Evolutionary conservation across 208 protist species (phyloP).

Genomic region (Herpetomonas samuelpessoai): DNA sequence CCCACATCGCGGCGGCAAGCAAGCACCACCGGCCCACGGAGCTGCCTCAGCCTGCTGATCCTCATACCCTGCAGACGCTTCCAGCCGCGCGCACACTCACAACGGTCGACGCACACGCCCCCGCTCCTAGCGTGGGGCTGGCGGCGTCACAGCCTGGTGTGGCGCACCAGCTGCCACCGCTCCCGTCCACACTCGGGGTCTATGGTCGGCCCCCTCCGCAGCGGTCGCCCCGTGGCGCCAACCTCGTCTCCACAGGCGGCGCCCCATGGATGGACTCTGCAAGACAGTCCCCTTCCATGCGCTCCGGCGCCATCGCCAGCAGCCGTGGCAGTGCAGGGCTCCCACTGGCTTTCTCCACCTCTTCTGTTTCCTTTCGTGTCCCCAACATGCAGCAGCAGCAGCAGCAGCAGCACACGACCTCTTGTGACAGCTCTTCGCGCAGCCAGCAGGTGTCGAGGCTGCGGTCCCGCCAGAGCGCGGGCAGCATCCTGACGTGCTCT

Average conservation of each 20-base stretch:
- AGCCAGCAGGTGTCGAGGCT: too few relatives aligned
- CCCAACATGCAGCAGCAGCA: too few relatives aligned
- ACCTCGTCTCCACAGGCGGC: neutral
- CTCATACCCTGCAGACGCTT: too few relatives aligned
- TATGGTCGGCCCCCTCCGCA: neutral
- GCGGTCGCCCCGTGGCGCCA: neutral
- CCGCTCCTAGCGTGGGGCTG: too few relatives aligned
- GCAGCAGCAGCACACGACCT: too few relatives aligned
- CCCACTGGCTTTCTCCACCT: neutral
- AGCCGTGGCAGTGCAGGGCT: neutral
- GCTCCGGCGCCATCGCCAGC: neutral
- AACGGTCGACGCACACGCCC: too few relatives aligned
- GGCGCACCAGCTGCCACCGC: neutral
- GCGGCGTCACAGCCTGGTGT: too few relatives aligned
- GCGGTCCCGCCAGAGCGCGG: too few relatives aligned
- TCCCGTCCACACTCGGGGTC: neutral
- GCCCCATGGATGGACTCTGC: neutral
- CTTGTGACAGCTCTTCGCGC: too few relatives aligned
- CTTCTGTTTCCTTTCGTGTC: neutral
- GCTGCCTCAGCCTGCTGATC: too few relatives aligned
- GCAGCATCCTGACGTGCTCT: too few relatives aligned
- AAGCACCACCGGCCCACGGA: neutral
- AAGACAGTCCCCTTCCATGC: neutral
- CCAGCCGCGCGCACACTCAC: too few relatives aligned
- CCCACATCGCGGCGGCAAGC: neutral